These are phyloP conservation scores for Acacia concinna DNA, from an alignment of 331 rosid genomes.

Conservation along the genomic window DNA sequence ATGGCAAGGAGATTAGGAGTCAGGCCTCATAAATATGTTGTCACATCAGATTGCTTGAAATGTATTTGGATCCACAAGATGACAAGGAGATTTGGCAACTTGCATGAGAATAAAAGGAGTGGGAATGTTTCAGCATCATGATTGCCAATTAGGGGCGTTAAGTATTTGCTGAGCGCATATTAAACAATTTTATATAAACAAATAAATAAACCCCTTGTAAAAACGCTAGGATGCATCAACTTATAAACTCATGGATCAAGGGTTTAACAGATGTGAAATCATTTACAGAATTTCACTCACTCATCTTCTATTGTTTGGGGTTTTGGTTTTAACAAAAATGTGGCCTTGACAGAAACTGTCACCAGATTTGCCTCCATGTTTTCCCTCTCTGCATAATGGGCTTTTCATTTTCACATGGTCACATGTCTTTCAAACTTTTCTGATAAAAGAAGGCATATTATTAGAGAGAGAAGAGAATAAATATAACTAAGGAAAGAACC, in stretches of 20 bases:
- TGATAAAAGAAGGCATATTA: background rate
- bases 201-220: background rate
- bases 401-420: background rate
- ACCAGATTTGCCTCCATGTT: constrained; percentile 68
- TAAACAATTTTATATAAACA: background rate
- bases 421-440: background rate
- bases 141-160: too few species aligned
- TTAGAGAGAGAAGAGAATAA: background rate
- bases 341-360: constrained; percentile 71
- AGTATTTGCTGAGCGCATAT: background rate
- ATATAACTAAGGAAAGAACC: too few species aligned
- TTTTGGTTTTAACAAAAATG: constrained; percentile 20
- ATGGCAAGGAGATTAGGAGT: too few species aligned
- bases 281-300: constrained; percentile 10
- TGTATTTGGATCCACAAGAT: constrained; percentile 98
- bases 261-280: constrained; percentile 15
- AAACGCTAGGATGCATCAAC: background rate
- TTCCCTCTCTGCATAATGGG: background rate
- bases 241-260: constrained; percentile 2
- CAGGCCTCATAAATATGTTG: too few species aligned
- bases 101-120: background rate
- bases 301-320: background rate
- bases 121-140: background rate
- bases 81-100: constrained; percentile 60
- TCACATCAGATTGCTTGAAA: constrained; percentile 89